These are phyloP conservation scores for Magnaporthiopsis poae DNA, from an alignment of 2,329 filamentous ascomycete species.

Conservation along the genomic window DNA sequence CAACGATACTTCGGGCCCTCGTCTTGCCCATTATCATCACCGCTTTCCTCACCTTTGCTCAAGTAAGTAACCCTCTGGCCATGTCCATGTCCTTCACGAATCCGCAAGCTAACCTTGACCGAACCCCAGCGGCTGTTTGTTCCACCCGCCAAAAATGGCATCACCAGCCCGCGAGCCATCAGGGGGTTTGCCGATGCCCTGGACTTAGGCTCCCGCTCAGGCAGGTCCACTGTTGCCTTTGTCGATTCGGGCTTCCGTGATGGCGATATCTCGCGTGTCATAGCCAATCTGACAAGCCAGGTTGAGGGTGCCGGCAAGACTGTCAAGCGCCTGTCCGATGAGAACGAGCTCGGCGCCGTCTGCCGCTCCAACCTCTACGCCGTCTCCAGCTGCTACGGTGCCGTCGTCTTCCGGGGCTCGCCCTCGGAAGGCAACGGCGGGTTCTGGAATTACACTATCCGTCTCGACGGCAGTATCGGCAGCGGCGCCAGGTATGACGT, in stretches of 20 bases:
- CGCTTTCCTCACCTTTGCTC: constrained; percentile 55
- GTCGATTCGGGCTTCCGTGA: constrained; percentile 63
- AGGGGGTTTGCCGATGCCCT: constrained; percentile 58
- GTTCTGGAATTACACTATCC: constrained; percentile 78
- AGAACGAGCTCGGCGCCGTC: constrained; percentile 24
- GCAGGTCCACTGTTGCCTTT: constrained; percentile 63
- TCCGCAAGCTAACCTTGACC: too few relatives aligned
- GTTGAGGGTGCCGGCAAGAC: constrained; percentile 45
- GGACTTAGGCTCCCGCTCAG: constrained; percentile 38
- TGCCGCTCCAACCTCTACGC: constrained; percentile 54
- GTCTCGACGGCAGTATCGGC: constrained; percentile 64
- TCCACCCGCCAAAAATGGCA: constrained; percentile 64
- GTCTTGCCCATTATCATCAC: constrained; percentile 49
- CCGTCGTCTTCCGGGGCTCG: constrained; percentile 63
- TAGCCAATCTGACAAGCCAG: constrained; percentile 50
- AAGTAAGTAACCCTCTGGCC: too few relatives aligned
- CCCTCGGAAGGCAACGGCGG: constrained; percentile 57
- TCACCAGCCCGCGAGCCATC: constrained; percentile 53
- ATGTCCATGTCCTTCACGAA: too few relatives aligned
- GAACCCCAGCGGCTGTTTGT: constrained; percentile 64
- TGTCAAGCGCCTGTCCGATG: constrained; percentile 17
- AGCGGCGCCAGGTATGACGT: constrained; percentile 51
- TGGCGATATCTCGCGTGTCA: constrained; percentile 63
- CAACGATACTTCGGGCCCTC: constrained; percentile 47
- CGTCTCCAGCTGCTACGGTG: constrained; percentile 62